Evolutionary conservation across 345 rosid genomes (phyloP).

Genomic region (Citrus inodora): DNA sequence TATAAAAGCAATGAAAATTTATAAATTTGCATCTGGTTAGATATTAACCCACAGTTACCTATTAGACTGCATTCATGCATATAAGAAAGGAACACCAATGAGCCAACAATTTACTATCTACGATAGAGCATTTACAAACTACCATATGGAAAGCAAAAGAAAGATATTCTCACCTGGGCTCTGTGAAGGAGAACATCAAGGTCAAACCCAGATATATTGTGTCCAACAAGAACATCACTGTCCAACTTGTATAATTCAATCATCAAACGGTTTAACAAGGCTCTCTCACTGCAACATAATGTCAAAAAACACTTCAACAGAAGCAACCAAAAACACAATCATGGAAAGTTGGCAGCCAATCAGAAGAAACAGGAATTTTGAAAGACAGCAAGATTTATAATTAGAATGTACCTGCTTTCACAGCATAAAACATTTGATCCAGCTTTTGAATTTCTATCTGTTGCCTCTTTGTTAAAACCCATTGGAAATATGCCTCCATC

Average conservation of each 20-base stretch:
- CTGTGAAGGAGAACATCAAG: slow-evolving; percentile 93
- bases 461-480: slow-evolving; percentile 88
- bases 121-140: too few relatives aligned
- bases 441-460: slow-evolving; percentile 75
- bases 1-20: slow-evolving; percentile 1
- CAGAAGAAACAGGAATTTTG: slow-evolving; percentile 8
- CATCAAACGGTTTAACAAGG: slow-evolving; percentile 86
- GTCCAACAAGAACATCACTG: slow-evolving; percentile 94
- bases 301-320: slow-evolving; percentile 6
- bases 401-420: slow-evolving; percentile 70
- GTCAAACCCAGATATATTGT: slow-evolving; percentile 97
- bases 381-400: slow-evolving; percentile 10
- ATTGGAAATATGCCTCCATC: slow-evolving; percentile 88
- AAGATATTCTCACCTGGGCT: slow-evolving; percentile 59
- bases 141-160: slow-evolving; percentile 9
- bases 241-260: slow-evolving; percentile 81
- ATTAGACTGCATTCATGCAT: neutral
- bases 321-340: neutral
- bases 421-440: slow-evolving; percentile 67
- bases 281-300: slow-evolving; percentile 78
- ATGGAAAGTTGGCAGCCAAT: neutral
- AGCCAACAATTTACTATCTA: neutral
- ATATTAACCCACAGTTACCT: neutral
- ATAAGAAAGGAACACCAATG: slow-evolving; percentile 13
- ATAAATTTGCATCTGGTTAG: neutral